A percentile compares a stretch with the other conserved stretches of the same genome.
Evolutionary conservation across 1,139 yeast species (phyloP).

Genomic region (Magnusiomyces fungicola): DNA sequence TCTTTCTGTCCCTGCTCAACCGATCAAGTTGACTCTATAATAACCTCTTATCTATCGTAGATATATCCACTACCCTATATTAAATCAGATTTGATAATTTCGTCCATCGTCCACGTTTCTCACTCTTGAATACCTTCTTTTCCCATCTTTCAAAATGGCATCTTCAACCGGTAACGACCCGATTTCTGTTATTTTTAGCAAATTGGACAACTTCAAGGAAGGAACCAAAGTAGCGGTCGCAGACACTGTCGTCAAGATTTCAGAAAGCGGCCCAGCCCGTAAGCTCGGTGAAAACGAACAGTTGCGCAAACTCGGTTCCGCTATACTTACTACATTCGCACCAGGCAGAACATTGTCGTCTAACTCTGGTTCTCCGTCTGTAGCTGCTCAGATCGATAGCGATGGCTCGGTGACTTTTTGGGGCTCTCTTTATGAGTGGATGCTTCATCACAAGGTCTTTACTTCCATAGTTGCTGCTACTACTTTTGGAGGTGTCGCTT

Average conservation of each 20-base stretch:
- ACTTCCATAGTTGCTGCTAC: conserved; percentile 23
- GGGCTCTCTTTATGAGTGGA: conserved; percentile 22
- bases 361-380: background rate
- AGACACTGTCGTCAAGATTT: conserved; percentile 21
- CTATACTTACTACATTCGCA: background rate
- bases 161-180: conserved; percentile 14
- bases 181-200: conserved; percentile 17
- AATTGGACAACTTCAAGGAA: conserved; percentile 20
- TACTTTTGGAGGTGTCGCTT: conserved; percentile 20
- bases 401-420: background rate
- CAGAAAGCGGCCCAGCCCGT: conserved; percentile 19
- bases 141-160: background rate
- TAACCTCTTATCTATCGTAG: too few relatives aligned
- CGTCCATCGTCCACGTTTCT: too few relatives aligned
- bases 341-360: background rate
- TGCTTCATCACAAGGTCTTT: conserved; percentile 23
- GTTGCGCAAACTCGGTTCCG: conserved; percentile 8
- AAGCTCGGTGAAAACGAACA: conserved; percentile 13
- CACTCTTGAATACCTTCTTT: background rate
- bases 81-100: too few relatives aligned
- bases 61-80: too few relatives aligned
- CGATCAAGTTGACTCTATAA: too few relatives aligned
- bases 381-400: too few relatives aligned
- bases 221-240: conserved; percentile 21
- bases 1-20: too few relatives aligned